Evolutionary conservation across 2,329 filamentous ascomycete genomes (phyloP).

Genomic region (Diplodia scrobiculata): DNA sequence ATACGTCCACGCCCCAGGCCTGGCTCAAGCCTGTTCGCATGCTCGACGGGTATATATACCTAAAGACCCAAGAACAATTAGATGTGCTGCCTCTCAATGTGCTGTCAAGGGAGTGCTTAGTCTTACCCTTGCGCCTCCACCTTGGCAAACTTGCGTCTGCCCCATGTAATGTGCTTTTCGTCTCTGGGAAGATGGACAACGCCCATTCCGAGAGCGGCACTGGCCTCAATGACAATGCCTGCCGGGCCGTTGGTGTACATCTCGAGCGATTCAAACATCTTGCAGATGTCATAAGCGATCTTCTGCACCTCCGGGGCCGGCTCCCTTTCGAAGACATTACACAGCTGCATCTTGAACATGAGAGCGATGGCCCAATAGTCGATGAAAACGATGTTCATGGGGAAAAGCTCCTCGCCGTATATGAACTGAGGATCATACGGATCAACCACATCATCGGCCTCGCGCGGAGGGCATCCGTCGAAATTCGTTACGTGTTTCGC

Average conservation of each 20-base stretch:
- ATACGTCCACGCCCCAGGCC: constrained; percentile 71
- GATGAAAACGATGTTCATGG: constrained; percentile 71
- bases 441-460: constrained; percentile 69
- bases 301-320: constrained; percentile 58
- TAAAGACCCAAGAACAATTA: constrained; percentile 43
- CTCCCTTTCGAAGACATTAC: constrained; percentile 57
- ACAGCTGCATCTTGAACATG: constrained; percentile 77
- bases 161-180: constrained; percentile 72
- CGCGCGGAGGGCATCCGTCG: constrained; percentile 54
- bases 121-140: constrained; percentile 79
- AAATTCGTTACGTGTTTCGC: constrained; percentile 67
- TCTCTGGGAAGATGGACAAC: constrained; percentile 80
- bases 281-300: constrained; percentile 70
- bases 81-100: neutral
- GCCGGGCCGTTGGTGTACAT: constrained; percentile 69
- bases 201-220: constrained; percentile 74
- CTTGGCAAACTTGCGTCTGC: constrained; percentile 73
- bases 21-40: constrained; percentile 75
- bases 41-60: constrained; percentile 78
- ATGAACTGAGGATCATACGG: constrained; percentile 71
- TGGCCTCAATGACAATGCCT: constrained; percentile 71
- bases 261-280: constrained; percentile 77
- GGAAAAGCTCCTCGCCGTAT: constrained; percentile 69
- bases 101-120: neutral
- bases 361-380: constrained; percentile 78